Conservation (phyloP, 352 stramenopile genomes). For the Phytophthora hibernalis region DNA sequence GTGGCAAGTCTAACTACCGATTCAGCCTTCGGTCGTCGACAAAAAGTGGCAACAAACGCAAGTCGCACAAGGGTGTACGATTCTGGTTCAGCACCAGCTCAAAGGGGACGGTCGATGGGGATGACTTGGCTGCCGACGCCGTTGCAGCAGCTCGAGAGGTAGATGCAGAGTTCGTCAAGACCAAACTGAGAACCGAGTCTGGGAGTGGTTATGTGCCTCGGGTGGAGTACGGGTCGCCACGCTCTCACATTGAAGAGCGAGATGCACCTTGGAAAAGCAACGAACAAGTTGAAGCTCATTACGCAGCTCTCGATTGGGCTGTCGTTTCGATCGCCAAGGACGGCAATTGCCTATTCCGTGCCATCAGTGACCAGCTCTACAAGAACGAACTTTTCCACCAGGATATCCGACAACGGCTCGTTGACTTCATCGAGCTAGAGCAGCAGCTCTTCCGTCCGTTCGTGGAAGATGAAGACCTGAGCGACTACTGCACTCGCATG, state of each 20-base stretch:
- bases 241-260: slow-evolving; percentile 13
- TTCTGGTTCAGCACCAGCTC: slow-evolving; percentile 38
- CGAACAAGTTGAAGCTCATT: slow-evolving; percentile 51
- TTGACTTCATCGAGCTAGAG: slow-evolving; percentile 55
- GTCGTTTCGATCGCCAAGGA: slow-evolving; percentile 42
- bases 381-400: slow-evolving; percentile 48
- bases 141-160: slow-evolving; percentile 17
- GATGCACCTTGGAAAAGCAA: slow-evolving; percentile 45
- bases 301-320: slow-evolving; percentile 40
- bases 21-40: slow-evolving; percentile 31
- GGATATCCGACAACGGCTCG: slow-evolving; percentile 47
- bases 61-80: slow-evolving; percentile 21
- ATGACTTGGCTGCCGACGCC: slow-evolving; percentile 17
- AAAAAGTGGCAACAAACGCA: slow-evolving; percentile 23
- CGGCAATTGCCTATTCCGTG: slow-evolving; percentile 66
- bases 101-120: background rate
- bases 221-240: slow-evolving; percentile 25
- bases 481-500: slow-evolving; percentile 59
- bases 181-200: slow-evolving; percentile 12
- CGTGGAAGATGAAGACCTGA: slow-evolving; percentile 37
- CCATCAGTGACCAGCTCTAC: slow-evolving; percentile 68
- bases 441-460: slow-evolving; percentile 52
- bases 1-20: slow-evolving; percentile 12
- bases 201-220: slow-evolving; percentile 15
- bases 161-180: slow-evolving; percentile 18